These are phyloP conservation scores for Pyrus betulifolia DNA, from an alignment of 306 rosid species.

Conservation along the genomic window DNA sequence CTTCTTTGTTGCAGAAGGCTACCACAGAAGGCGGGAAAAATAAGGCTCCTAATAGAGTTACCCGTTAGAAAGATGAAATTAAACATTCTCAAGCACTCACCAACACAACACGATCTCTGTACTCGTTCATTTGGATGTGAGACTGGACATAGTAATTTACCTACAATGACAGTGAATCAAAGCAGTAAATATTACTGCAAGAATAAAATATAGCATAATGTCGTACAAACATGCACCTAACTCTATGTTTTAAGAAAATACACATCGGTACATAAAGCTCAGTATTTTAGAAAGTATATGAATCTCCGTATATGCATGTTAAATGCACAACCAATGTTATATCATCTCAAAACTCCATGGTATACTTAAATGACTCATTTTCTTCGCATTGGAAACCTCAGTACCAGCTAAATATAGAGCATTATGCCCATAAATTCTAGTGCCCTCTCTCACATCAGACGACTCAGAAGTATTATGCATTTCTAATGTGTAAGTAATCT, in stretches of 20 bases:
- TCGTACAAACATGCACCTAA: background rate
- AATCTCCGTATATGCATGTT: background rate
- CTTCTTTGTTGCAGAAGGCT: conserved; percentile 75
- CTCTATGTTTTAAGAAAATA: background rate
- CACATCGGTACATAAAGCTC: background rate
- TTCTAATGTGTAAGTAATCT: background rate
- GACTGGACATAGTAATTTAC: conserved; percentile 88
- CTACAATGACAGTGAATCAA: conserved; percentile 25
- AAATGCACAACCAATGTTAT: background rate
- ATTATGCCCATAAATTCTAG: background rate
- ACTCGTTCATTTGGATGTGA: conserved; percentile 91
- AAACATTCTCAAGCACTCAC: conserved; percentile 33
- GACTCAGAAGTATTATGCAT: background rate
- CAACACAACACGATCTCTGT: conserved; percentile 79
- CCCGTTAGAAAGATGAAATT: conserved; percentile 1
- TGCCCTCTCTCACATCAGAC: background rate
- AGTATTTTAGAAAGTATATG: background rate
- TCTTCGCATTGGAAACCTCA: background rate
- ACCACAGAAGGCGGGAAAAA: conserved; percentile 18
- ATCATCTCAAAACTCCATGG: background rate
- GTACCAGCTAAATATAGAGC: background rate
- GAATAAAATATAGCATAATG: background rate
- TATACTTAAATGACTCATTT: background rate
- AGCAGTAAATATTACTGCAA: background rate
- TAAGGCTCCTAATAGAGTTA: background rate